Percentiles rank a stretch among this genome's conserved stretches.
Evolutionary conservation across 305 asterid species (phyloP).

Genomic region (Fraxinus dipetala): DNA sequence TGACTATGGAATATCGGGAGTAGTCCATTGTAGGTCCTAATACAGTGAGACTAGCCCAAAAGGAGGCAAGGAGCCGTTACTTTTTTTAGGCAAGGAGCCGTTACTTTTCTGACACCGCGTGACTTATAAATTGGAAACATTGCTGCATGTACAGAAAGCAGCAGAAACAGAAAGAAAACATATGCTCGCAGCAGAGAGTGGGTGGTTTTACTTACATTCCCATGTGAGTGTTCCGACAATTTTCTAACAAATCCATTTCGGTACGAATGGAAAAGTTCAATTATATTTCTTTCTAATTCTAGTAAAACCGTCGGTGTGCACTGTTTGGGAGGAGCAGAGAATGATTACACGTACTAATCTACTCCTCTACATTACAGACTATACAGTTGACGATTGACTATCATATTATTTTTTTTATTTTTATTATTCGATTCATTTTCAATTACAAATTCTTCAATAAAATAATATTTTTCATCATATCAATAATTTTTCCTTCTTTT

Average conservation of each 20-base stretch:
- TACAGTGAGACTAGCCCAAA: not conserved
- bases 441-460: no score
- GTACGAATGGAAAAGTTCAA: no score
- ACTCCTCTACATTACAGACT: slow-evolving; percentile 15
- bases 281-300: not conserved
- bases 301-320: not conserved
- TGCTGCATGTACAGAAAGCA: no score
- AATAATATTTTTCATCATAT: no score
- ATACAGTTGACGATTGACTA: not conserved
- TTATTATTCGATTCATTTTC: no score
- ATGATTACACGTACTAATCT: slow-evolving; percentile 35
- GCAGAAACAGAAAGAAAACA: no score
- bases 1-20: not conserved
- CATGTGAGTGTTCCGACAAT: no score
- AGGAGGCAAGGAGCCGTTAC: not conserved
- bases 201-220: no score
- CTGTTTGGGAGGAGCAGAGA: slow-evolving; percentile 21
- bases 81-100: not conserved
- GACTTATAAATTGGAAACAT: not conserved
- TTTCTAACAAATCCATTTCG: no score
- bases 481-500: no score
- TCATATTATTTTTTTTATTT: no score
- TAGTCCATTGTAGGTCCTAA: not conserved
- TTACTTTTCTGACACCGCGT: slow-evolving; percentile 36
- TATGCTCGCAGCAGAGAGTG: no score